Evolutionary conservation across 73 alveolate species (phyloP).

Genomic region (Paramecium sonneborni): DNA sequence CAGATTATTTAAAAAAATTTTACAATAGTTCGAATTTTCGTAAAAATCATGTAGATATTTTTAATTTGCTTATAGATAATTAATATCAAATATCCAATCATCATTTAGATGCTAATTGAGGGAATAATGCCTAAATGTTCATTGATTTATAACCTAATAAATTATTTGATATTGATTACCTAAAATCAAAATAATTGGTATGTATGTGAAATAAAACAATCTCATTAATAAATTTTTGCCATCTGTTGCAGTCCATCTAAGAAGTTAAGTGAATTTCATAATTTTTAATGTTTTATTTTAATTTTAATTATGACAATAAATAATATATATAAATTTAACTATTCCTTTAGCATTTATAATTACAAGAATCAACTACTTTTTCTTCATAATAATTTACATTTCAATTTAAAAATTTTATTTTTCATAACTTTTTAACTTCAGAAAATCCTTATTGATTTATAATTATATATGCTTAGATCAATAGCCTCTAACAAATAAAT

Average conservation of each 20-base stretch:
- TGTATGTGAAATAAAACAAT: slow-evolving; percentile 2
- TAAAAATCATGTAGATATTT: not conserved
- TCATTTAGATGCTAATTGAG: not conserved
- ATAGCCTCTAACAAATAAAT: too few relatives aligned
- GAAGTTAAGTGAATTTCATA: not conserved
- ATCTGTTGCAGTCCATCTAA: not conserved
- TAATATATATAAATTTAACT: not conserved
- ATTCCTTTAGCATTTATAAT: not conserved
- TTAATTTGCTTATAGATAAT: not conserved
- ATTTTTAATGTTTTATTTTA: not conserved
- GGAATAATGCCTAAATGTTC: slow-evolving; percentile 22
- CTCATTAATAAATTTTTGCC: not conserved
- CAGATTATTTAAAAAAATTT: not conserved
- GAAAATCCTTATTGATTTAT: too few relatives aligned
- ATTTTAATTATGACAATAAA: not conserved
- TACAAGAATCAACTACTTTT: too few relatives aligned
- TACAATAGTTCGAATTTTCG: not conserved
- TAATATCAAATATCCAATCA: not conserved
- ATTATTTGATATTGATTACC: slow-evolving; percentile 45
- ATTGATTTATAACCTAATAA: slow-evolving; percentile 5
- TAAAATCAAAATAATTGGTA: slow-evolving; percentile 19
- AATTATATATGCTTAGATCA: too few relatives aligned
- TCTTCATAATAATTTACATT: too few relatives aligned
- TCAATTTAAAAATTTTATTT: too few relatives aligned
- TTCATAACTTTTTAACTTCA: too few relatives aligned